Evolutionary conservation across 2,329 filamentous ascomycete genomes (phyloP).

Genomic region (Colletotrichum sp.): DNA sequence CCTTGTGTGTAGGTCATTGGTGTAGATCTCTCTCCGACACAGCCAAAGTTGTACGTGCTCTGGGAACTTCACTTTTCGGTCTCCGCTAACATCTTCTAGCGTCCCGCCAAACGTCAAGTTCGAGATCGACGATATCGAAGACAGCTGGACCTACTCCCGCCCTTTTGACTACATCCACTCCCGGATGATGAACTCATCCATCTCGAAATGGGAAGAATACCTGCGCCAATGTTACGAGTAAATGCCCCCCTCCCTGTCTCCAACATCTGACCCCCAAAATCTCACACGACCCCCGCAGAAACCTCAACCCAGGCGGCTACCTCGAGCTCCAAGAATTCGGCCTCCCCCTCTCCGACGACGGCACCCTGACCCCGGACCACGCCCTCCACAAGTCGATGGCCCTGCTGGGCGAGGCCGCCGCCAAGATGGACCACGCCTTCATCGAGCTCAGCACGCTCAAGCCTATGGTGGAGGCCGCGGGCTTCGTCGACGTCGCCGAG

Average conservation of each 20-base stretch:
- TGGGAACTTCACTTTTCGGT: neutral
- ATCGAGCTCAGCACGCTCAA: constrained; percentile 4
- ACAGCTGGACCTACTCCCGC: constrained; percentile 30
- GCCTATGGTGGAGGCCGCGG: constrained; percentile 30
- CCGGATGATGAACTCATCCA: constrained; percentile 58
- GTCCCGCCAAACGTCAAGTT: constrained; percentile 45
- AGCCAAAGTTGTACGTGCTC: constrained; percentile 38
- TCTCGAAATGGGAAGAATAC: constrained; percentile 59
- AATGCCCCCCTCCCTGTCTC: constrained; percentile 31
- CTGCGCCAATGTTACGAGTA: constrained; percentile 49
- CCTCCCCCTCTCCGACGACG: constrained; percentile 18
- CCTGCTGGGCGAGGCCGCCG: constrained; percentile 28
- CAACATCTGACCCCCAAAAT: constrained; percentile 38
- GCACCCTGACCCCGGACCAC: constrained; percentile 5
- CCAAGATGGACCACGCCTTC: constrained; percentile 13
- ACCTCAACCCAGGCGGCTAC: constrained; percentile 15
- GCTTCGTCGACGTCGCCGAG: constrained; percentile 37
- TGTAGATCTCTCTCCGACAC: constrained; percentile 44
- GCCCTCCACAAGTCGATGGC: constrained; percentile 26
- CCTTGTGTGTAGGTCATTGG: constrained; percentile 31
- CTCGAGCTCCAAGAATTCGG: constrained; percentile 19
- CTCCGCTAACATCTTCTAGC: constrained; percentile 24
- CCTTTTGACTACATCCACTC: constrained; percentile 67
- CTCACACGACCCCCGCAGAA: constrained; percentile 30
- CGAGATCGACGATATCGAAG: constrained; percentile 41